Conservation (phyloP, 768 basidiomycete species). For the Hygrophorus pudorinus region DNA sequence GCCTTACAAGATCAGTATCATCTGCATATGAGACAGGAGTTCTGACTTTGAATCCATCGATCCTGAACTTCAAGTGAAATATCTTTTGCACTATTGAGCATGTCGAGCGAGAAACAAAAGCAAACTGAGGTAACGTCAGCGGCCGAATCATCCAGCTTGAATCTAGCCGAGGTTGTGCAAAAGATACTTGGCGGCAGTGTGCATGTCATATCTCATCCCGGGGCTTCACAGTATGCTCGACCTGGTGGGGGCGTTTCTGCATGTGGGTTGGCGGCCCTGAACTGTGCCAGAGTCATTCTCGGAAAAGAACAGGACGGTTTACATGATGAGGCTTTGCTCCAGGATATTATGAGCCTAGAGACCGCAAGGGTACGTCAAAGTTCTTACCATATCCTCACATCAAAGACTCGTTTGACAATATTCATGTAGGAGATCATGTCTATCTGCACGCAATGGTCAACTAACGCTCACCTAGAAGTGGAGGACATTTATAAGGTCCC, state of each 20-base stretch:
- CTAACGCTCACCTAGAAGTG: background rate
- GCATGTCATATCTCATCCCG: background rate
- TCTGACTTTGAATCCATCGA: too few relatives aligned
- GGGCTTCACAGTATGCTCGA: background rate
- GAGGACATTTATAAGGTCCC: background rate
- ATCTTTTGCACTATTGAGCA: too few relatives aligned
- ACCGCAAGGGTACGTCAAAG: background rate
- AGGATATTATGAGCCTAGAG: background rate
- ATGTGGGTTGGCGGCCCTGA: constrained; percentile 1
- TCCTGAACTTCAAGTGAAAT: too few relatives aligned
- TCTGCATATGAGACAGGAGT: too few relatives aligned
- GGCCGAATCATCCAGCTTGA: too few relatives aligned
- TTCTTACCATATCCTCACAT: background rate
- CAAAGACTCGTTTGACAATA: background rate
- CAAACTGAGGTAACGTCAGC: too few relatives aligned
- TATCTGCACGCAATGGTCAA: background rate
- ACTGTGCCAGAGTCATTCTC: background rate
- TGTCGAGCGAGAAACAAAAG: too few relatives aligned
- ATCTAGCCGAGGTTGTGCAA: too few relatives aligned
- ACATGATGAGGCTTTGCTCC: background rate
- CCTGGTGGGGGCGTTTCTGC: background rate
- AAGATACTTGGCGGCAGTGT: too few relatives aligned
- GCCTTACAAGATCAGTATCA: too few relatives aligned
- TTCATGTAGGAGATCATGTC: background rate
- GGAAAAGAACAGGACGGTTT: background rate